These are phyloP conservation scores for Zymoseptoria tritici DNA, from an alignment of 2,329 filamentous ascomycete species.

Conservation along the genomic window DNA sequence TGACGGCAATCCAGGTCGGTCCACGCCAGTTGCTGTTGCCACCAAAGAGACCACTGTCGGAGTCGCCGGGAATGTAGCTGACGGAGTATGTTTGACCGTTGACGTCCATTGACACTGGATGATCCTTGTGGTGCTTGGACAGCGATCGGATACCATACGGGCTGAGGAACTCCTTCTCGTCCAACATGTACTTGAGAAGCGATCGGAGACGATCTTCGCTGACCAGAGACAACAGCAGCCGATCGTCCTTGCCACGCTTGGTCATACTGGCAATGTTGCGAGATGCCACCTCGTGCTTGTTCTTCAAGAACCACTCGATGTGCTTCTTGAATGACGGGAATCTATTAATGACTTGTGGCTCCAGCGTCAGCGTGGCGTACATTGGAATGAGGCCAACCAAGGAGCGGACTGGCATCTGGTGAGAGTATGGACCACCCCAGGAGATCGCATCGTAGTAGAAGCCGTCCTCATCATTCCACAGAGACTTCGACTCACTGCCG, in stretches of 20 bases:
- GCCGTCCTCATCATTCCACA: conserved; percentile 94
- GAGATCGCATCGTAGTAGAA: conserved; percentile 99
- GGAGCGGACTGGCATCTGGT: conserved; percentile 85
- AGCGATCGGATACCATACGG: conserved; percentile 85
- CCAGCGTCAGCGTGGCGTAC: conserved; percentile 83
- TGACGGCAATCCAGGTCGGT: conserved; percentile 92
- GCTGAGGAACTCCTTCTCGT: conserved; percentile 87
- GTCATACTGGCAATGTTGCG: conserved; percentile 91
- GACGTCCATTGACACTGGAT: conserved; percentile 92
- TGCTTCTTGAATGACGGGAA: conserved; percentile 90
- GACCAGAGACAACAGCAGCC: conserved; percentile 80
- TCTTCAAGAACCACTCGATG: conserved; percentile 87
- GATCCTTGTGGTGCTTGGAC: conserved; percentile 81
- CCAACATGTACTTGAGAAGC: conserved; percentile 85
- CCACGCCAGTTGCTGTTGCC: conserved; percentile 97
- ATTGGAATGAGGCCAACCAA: conserved; percentile 90
- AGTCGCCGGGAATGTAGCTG: conserved; percentile 88
- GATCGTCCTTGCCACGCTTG: conserved; percentile 81
- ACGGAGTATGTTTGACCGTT: conserved; percentile 86
- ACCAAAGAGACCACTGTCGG: conserved; percentile 88
- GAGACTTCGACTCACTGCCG: conserved; percentile 65
- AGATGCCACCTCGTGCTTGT: conserved; percentile 77
- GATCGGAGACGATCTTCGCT: conserved; percentile 87
- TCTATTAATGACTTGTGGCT: conserved; percentile 87
- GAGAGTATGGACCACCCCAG: conserved; percentile 86